Conservation (phyloP, 164 flowering plant genomes). For the Vitis riparia region DNA sequence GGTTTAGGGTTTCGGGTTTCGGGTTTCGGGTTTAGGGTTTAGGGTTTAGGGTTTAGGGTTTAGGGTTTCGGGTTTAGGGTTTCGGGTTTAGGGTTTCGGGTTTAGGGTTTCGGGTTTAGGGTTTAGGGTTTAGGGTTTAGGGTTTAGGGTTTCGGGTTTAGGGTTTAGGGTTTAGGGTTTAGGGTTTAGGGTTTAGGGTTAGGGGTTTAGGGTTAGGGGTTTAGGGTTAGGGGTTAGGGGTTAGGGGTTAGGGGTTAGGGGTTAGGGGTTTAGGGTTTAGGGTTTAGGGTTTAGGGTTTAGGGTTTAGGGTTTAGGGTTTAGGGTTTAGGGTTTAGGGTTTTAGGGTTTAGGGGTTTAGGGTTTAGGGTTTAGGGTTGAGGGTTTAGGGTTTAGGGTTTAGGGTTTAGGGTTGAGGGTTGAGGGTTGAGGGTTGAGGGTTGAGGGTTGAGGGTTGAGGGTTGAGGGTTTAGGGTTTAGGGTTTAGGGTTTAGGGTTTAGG, state of each 20-base stretch:
- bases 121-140: constrained; percentile 10
- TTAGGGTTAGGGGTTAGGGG: not conserved
- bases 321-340: not conserved
- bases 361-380: not conserved
- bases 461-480: too few species aligned
- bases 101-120: too few species aligned
- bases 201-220: not conserved
- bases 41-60: too few species aligned
- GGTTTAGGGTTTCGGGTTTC: too few species aligned
- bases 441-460: too few species aligned
- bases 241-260: constrained; percentile 1
- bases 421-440: too few species aligned
- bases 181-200: constrained; percentile 5
- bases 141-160: constrained; percentile 8
- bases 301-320: constrained; percentile 9
- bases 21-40: too few species aligned
- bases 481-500: constrained; percentile 6
- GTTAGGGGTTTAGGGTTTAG: not conserved
- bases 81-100: too few species aligned
- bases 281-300: not conserved
- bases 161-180: constrained; percentile 6
- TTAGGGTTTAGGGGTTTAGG: constrained; percentile 4
- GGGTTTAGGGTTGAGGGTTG: too few species aligned
- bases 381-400: too few species aligned
- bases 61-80: too few species aligned